Evolutionary conservation across 2,329 filamentous ascomycete species (phyloP).

Genomic region (Zarea fungicola): DNA sequence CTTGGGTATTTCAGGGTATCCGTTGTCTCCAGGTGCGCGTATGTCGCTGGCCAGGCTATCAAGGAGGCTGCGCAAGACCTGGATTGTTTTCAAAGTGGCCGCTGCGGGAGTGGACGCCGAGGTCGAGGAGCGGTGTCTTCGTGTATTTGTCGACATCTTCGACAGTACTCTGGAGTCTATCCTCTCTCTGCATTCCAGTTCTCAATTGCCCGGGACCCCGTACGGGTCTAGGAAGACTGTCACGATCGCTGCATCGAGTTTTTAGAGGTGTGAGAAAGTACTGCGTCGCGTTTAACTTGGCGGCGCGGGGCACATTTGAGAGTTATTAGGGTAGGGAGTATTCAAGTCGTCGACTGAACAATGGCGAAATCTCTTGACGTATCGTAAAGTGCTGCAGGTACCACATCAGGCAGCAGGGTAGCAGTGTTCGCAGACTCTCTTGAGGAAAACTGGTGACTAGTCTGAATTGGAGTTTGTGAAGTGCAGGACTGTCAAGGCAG

Average conservation of each 20-base stretch:
- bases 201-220: constrained; percentile 1
- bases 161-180: not conserved
- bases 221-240: constrained; percentile 8
- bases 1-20: constrained; percentile 43
- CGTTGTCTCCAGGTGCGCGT: constrained; percentile 28
- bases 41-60: constrained; percentile 36
- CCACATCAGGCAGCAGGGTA: too few species aligned
- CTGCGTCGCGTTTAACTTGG: constrained; percentile 3
- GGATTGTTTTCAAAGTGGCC: constrained; percentile 54
- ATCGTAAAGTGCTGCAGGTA: too few species aligned
- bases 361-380: not conserved
- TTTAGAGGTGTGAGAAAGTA: not conserved
- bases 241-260: constrained; percentile 9
- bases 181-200: constrained; percentile 3
- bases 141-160: constrained; percentile 46
- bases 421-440: too few species aligned
- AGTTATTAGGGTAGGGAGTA: not conserved
- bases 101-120: constrained; percentile 49
- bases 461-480: too few species aligned
- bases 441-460: too few species aligned
- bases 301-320: constrained; percentile 12
- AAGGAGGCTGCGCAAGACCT: constrained; percentile 52
- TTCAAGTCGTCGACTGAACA: not conserved
- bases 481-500: too few species aligned
- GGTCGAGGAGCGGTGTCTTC: constrained; percentile 61